Evolutionary conservation across 345 rosid species (phyloP).

Genomic region (Salix exigua): DNA sequence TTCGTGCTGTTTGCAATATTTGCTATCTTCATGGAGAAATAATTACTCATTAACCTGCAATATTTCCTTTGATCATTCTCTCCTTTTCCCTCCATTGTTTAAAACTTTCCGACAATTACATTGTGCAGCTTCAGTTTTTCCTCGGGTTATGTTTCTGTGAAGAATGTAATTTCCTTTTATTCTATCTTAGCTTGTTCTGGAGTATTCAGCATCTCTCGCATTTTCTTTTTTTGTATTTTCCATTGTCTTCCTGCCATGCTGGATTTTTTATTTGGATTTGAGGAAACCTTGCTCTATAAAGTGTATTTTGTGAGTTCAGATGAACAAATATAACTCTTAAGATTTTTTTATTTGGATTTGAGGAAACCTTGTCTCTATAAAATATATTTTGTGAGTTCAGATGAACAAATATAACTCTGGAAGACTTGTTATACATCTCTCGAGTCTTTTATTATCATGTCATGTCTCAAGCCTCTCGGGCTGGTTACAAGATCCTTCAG

Average conservation of each 20-base stretch:
- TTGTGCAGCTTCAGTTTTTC: neutral
- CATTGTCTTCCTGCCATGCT: too few relatives aligned
- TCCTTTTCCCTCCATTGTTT: neutral
- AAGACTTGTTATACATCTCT: accelerated
- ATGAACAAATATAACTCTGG: too few relatives aligned
- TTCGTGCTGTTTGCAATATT: neutral
- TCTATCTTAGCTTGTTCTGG: neutral
- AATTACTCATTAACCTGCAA: neutral
- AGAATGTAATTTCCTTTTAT: neutral
- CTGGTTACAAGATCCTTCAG: too few relatives aligned
- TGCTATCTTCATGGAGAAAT: neutral
- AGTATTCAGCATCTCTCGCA: neutral
- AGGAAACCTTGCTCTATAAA: too few relatives aligned
- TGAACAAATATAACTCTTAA: too few relatives aligned
- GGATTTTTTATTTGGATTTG: too few relatives aligned
- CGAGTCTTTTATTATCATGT: accelerated
- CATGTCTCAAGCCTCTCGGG: too few relatives aligned
- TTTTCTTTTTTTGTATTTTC: too few relatives aligned
- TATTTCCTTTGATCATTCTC: neutral
- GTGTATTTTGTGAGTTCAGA: too few relatives aligned
- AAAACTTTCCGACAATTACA: neutral
- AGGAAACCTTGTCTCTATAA: accelerated
- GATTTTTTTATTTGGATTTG: too few relatives aligned
- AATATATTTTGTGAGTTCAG: too few relatives aligned
- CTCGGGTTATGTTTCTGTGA: neutral